Evolutionary conservation across 306 rosid species (phyloP), one percentile per base, ranked within the genome.

Genomic region (Vigna nakashimae): DNA sequence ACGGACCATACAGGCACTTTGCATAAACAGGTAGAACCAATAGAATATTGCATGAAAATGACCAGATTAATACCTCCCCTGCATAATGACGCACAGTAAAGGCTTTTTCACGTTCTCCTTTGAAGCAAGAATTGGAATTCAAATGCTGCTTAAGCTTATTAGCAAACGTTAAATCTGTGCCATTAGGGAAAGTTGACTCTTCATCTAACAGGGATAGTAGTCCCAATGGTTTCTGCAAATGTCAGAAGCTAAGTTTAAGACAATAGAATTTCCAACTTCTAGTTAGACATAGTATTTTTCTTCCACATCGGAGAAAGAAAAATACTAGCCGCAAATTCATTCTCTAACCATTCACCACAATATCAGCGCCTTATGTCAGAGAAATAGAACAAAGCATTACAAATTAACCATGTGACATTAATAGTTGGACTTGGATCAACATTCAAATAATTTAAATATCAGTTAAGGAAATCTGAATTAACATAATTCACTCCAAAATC

Each of bases 171-270:
- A 96, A 69, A 80, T 96, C 99, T 1, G 97, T 85, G 77, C 98
- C 99, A 78, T 96, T 96, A 46, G 99, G 99, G 79, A 96, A 96
- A 76, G 98, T 96, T 68, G 99, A 96, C 87, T 96, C 99, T 83
- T 96, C 99, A 36, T 91, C 99, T 79, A 96, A 75, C 83, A 96
- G 87, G 82, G 99, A 92, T 60, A 96, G 83, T 74, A 96, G 86
- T 76, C 99, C 99, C 91, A 96, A 75, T 32, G 99, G 99, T 89
- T 90, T 92, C 99, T 96, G 97, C 90, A 79, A 46, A 80, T 60
- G 63, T 63, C 59, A 73, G 13, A 81, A 69, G 69, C 56, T 38
- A 71, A 48, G 68, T 60, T 82, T 50, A 74, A 58, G 82, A 62
- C 68, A 73, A 79, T 22, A 11, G 43, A 42, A 46, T 20, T 75